A percentile compares a stretch with the other conserved stretches of the same genome.
Conservation (phyloP, 2,329 filamentous ascomycete species). For the Trichoderma harzianum region DNA sequence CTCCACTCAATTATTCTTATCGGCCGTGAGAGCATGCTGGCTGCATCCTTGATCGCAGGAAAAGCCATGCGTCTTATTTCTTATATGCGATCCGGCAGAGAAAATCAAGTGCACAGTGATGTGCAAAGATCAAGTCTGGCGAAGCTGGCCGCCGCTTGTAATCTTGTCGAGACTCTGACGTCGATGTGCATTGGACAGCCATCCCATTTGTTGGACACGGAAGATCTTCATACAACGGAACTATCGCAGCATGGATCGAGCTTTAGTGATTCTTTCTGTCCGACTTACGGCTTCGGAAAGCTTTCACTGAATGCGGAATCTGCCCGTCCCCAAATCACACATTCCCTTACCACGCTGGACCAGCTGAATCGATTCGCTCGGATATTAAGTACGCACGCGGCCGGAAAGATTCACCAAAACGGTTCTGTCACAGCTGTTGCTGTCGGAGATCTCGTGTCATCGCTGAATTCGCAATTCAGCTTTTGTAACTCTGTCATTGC, state of each 20-base stretch:
- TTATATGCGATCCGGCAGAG: neutral
- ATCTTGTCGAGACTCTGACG: neutral
- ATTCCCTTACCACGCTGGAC: neutral
- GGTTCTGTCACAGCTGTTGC: neutral
- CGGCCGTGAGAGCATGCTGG: slow-evolving; percentile 2
- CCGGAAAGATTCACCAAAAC: neutral
- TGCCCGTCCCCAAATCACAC: neutral
- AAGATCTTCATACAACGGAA: neutral
- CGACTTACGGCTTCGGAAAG: slow-evolving; percentile 2
- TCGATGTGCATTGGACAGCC: neutral
- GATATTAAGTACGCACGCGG: neutral
- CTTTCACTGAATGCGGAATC: neutral
- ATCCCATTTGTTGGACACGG: neutral
- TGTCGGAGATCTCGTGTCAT: slow-evolving; percentile 9
- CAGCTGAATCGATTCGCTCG: slow-evolving; percentile 4
- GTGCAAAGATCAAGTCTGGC: neutral
- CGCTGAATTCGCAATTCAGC: slow-evolving; percentile 7
- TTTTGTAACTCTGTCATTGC: slow-evolving; percentile 14
- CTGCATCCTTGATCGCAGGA: neutral
- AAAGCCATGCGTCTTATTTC: neutral
- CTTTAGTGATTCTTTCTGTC: neutral
- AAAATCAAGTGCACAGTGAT: neutral
- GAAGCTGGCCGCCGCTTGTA: neutral
- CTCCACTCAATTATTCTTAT: slow-evolving; percentile 1
- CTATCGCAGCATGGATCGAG: neutral